These are phyloP conservation scores for Solanum pennellii DNA, from an alignment of 257 asterid species.

Conservation along the genomic window DNA sequence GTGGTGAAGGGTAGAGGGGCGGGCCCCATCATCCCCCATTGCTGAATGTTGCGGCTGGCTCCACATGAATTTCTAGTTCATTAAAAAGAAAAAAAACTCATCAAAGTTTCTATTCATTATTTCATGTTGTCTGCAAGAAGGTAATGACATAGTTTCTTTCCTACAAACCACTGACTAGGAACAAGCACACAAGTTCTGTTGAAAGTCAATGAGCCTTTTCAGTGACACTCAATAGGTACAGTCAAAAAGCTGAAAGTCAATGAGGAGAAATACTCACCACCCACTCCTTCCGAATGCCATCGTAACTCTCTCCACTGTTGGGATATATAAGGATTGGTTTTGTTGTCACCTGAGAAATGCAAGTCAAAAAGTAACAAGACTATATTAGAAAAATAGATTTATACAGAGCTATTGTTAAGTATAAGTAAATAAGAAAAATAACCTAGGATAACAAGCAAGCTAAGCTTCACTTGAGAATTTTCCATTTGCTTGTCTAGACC, in stretches of 20 bases:
- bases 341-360: conserved; percentile 39
- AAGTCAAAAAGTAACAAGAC: background rate
- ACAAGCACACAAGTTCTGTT: background rate
- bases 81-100: background rate
- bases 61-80: background rate
- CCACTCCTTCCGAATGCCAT: conserved; percentile 59
- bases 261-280: conserved; percentile 44
- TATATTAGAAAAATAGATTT: background rate
- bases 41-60: background rate
- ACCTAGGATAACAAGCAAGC: background rate
- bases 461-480: background rate
- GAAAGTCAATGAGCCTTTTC: background rate
- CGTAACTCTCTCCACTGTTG: conserved; percentile 84
- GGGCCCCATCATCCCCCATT: background rate
- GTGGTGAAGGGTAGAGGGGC: background rate
- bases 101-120: background rate
- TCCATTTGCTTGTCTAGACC: background rate
- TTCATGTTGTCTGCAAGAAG: background rate
- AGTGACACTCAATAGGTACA: background rate
- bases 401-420: background rate
- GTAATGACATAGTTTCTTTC: background rate
- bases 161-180: background rate
- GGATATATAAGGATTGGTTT: conserved; percentile 83
- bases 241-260: background rate
- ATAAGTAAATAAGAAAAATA: background rate